A percentile compares a stretch with the other conserved stretches of the same genome.
Conservation (phyloP, 257 asterid species). For the Rhazya stricta region DNA sequence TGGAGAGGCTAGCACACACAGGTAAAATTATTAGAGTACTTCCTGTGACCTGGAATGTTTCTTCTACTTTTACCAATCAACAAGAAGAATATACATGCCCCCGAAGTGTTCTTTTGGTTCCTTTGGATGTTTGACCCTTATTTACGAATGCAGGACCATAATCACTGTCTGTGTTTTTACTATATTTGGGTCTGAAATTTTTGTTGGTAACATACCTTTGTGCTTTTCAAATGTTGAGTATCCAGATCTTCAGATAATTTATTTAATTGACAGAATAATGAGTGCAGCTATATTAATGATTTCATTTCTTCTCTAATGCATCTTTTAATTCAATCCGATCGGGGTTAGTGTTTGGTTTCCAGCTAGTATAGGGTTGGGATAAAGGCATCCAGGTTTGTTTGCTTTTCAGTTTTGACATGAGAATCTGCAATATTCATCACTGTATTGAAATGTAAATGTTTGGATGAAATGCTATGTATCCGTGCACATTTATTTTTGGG, state of each 20-base stretch:
- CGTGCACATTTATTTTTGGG: background rate
- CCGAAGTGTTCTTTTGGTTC: background rate
- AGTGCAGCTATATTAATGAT: background rate
- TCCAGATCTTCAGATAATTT: background rate
- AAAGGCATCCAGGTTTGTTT: background rate
- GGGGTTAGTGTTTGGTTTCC: background rate
- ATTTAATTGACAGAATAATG: background rate
- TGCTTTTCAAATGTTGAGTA: background rate
- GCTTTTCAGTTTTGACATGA: background rate
- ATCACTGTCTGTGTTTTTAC: background rate
- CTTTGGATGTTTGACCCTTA: background rate
- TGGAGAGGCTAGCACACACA: slow-evolving; percentile 68
- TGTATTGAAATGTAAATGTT: background rate
- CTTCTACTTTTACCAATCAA: background rate
- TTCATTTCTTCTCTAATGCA: background rate
- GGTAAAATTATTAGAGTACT: slow-evolving; percentile 30
- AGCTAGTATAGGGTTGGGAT: background rate
- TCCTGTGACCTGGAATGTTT: background rate
- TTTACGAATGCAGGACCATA: background rate
- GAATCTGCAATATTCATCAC: background rate
- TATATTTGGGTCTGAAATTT: background rate
- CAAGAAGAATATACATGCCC: background rate
- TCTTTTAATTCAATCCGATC: background rate
- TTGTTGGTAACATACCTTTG: background rate
- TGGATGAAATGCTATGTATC: background rate